Evolutionary conservation across 306 rosid genomes (phyloP), one percentile per base, ranked within the genome.

Genomic region (Betula pendula): DNA sequence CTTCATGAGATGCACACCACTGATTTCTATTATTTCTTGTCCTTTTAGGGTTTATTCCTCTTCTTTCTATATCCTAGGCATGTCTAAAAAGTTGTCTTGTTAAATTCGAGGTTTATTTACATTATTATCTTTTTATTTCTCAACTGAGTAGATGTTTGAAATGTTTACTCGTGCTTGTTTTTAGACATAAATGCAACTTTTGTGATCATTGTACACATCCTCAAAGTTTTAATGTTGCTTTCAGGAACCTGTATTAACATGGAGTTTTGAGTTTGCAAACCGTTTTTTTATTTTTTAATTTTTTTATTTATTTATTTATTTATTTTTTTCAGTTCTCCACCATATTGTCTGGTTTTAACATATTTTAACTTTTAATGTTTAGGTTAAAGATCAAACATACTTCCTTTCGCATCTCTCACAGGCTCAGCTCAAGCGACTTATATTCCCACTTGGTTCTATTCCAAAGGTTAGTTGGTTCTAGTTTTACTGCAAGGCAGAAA

Each of bases 301-400:
- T n/a, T n/a, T 29, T 1, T 29, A 29, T 29, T 1, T 29, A 29
- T 52, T 49, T 52, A 29, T 29, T 1, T 29, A 29, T 29, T 1
- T 29, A 29, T 52, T 49, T 52, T 29, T 68, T 40, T 27, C 69
- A 35, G 29, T 48, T 60, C 50, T 31, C 66, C 70, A 16, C 43
- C 47, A 1, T 73, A 75, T 49, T 81, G 20, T 75, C 49, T 42
- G 62, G 75, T 68, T 70, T 53, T 87, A 31, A 73, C 31, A 63
- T 75, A 27, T 42, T 15, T 31, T 22, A 59, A 51, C 80, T 81
- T 68, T 72, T 56, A 75, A 72, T 75, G 72, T 87, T 65, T 76
- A 94, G 98, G 94, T 94, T 68, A 92, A 94, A 80, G 98, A 94
- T 88, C 98, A 94, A 81, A 95, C 98, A 14, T 95, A 92, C 86